Conservation (phyloP, 495 filamentous ascomycete genomes). For the Lophium mytilinum region DNA sequence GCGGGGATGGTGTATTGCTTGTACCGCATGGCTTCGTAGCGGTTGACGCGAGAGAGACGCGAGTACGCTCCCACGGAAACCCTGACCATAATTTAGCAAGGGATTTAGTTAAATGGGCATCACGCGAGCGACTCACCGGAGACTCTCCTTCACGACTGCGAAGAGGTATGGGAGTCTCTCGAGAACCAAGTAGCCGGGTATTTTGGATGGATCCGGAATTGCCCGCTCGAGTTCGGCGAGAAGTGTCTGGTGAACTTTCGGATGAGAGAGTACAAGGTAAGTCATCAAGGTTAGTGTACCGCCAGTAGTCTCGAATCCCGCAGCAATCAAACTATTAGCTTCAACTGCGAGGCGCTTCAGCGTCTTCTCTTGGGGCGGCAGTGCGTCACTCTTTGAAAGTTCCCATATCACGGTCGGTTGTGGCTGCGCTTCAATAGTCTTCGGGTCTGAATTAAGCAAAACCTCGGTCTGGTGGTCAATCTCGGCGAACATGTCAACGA, state of each 20-base stretch:
- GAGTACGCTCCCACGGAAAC: neutral
- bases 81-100: neutral
- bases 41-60: slow-evolving; percentile 1
- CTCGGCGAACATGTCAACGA: slow-evolving; percentile 6
- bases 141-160: slow-evolving; percentile 31
- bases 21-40: slow-evolving; percentile 1
- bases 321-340: slow-evolving; percentile 21
- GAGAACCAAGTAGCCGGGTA: slow-evolving; percentile 27
- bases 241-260: neutral
- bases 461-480: slow-evolving; percentile 6
- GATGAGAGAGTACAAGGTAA: slow-evolving; percentile 28
- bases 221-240: slow-evolving; percentile 1
- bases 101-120: neutral
- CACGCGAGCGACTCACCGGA: neutral
- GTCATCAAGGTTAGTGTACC: slow-evolving; percentile 19
- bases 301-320: slow-evolving; percentile 32
- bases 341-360: slow-evolving; percentile 28
- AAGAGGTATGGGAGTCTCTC: slow-evolving; percentile 29
- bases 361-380: slow-evolving; percentile 10
- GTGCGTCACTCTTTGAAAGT: slow-evolving; percentile 6
- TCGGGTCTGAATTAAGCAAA: neutral
- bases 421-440: neutral
- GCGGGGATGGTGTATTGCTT: slow-evolving; percentile 1
- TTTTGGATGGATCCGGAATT: neutral
- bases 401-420: slow-evolving; percentile 17